Evolutionary conservation across 2,329 filamentous ascomycete species (phyloP).

Genomic region (Fusarium nygamai): DNA sequence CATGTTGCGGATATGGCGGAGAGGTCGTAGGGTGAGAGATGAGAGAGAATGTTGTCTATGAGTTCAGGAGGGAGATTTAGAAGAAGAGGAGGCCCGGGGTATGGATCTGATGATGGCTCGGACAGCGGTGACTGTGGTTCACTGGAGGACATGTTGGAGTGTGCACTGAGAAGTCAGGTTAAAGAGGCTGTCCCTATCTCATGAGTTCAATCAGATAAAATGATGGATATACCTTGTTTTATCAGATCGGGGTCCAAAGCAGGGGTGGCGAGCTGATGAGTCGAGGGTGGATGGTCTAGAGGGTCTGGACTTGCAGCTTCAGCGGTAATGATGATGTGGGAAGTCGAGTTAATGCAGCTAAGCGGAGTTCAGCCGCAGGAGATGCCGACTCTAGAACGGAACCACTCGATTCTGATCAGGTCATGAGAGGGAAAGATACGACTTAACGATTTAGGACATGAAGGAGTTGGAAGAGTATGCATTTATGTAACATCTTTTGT

Average conservation of each 20-base stretch:
- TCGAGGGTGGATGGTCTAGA: conserved; percentile 8
- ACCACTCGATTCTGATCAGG: not conserved
- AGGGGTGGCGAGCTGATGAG: conserved; percentile 11
- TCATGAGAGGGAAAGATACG: not conserved
- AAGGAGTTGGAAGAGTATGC: too few species aligned
- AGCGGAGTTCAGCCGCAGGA: conserved; percentile 21
- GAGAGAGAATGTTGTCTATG: conserved; percentile 74
- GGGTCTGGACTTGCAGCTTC: conserved; percentile 4
- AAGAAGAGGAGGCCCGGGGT: conserved; percentile 46
- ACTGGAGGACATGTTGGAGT: not conserved
- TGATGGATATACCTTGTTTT: not conserved
- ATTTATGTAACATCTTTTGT: not conserved
- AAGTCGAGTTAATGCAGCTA: conserved; percentile 8
- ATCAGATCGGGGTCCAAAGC: not conserved
- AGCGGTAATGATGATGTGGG: not conserved
- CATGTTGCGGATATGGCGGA: conserved; percentile 69
- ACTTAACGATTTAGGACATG: not conserved
- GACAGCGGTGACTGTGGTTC: not conserved
- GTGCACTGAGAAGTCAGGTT: not conserved
- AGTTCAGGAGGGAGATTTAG: conserved; percentile 77
- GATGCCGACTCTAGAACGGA: not conserved
- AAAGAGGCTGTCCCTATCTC: not conserved
- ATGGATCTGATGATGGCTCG: not conserved
- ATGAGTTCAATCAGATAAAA: not conserved
- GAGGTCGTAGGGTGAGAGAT: conserved; percentile 73